Conservation (phyloP, 2,329 filamentous ascomycete species). For the Penicillium sp. region DNA sequence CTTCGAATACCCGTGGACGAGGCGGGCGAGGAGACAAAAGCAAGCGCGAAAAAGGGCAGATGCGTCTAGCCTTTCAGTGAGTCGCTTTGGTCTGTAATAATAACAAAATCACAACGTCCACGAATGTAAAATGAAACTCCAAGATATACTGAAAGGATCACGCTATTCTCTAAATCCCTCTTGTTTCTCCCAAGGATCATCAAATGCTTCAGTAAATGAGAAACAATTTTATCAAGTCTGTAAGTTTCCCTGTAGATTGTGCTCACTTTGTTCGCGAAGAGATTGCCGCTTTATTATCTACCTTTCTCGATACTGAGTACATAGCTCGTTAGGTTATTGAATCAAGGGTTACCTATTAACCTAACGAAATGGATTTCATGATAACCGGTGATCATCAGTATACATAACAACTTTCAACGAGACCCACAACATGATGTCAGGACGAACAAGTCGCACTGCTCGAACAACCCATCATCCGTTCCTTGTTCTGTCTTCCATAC, state of each 20-base stretch:
- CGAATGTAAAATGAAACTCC: background rate
- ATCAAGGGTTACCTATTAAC: no score
- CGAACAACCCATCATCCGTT: no score
- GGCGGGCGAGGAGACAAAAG: slow-evolving; percentile 25
- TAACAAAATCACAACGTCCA: background rate
- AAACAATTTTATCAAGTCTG: slow-evolving; percentile 5
- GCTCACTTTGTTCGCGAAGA: background rate
- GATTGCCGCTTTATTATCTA: no score
- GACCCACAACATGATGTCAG: no score
- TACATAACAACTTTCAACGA: no score
- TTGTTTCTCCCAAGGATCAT: slow-evolving; percentile 2
- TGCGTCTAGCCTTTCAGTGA: slow-evolving; percentile 35
- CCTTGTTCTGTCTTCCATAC: no score
- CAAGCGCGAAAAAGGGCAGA: slow-evolving; percentile 38
- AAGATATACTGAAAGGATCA: background rate
- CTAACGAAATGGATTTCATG: no score
- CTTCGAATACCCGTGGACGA: slow-evolving; percentile 22
- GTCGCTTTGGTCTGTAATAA: background rate
- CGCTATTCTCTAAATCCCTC: background rate
- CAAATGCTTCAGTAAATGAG: slow-evolving; percentile 10
- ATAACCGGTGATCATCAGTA: no score
- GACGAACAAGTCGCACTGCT: no score
- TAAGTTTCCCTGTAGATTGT: background rate
- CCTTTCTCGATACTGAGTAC: no score
- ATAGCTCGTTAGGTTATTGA: no score